phyloP scores from a whole-genome alignment of 257 asterid genomes.

The Catharanthus roseus region DNA sequence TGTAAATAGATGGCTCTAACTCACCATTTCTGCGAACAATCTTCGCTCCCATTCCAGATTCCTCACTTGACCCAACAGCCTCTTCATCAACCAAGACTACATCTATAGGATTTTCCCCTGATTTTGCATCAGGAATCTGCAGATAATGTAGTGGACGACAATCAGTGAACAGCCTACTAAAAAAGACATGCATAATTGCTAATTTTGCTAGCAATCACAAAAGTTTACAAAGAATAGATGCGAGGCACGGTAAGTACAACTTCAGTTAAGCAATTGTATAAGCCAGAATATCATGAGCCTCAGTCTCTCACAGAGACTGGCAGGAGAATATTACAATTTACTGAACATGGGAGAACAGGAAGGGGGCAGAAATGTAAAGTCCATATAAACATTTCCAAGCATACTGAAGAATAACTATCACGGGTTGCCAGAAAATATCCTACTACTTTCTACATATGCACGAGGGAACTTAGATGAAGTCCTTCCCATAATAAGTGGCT shows the following conservation, averaged over 20 bases:
- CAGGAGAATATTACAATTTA: neutral
- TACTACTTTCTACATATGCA: neutral
- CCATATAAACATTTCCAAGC: neutral
- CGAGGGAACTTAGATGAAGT: neutral
- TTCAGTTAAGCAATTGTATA: neutral
- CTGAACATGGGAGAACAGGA: neutral
- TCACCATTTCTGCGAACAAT: constrained; percentile 33
- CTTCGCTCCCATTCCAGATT: constrained; percentile 80
- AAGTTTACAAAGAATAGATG: neutral
- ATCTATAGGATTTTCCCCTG: constrained; percentile 38
- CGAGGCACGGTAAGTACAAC: neutral
- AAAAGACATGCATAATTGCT: neutral
- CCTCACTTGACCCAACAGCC: constrained; percentile 65
- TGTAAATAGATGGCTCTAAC: constrained; percentile 17
- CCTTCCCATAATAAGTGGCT: neutral
- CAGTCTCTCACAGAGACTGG: neutral
- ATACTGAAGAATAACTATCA: neutral
- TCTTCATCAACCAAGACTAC: constrained; percentile 86
- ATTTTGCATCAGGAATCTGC: constrained; percentile 76
- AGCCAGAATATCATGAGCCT: neutral
- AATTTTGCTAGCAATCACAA: neutral
- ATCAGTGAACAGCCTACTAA: neutral
- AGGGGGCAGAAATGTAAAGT: neutral
- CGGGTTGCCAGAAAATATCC: neutral
- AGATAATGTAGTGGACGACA: neutral